Evolutionary conservation across 176 grass and related monocot species (phyloP).

Genomic region (Zoysia japonica): DNA sequence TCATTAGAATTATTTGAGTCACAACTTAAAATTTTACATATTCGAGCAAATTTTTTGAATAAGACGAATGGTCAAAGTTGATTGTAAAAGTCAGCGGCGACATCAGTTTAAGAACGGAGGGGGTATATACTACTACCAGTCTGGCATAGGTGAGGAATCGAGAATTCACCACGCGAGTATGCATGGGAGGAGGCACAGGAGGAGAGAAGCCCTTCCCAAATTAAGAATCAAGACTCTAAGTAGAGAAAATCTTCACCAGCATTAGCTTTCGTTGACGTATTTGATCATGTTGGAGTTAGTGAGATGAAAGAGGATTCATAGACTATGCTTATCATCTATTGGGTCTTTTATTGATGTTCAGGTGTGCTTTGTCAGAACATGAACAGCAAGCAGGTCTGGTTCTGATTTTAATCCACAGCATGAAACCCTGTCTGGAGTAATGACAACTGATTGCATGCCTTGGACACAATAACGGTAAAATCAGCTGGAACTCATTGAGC

Average conservation of each 20-base stretch:
- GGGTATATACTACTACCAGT: too few relatives aligned
- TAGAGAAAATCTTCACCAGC: neutral
- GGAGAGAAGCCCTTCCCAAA: too few relatives aligned
- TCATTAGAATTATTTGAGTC: too few relatives aligned
- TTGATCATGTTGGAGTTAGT: neutral
- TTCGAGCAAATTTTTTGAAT: too few relatives aligned
- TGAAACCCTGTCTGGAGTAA: neutral
- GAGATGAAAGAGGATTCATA: neutral
- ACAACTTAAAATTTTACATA: too few relatives aligned
- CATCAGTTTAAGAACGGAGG: too few relatives aligned
- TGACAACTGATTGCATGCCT: neutral
- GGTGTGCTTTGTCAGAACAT: neutral
- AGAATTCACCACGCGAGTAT: too few relatives aligned
- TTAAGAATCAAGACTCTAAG: neutral
- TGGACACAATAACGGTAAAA: neutral
- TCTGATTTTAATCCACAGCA: constrained; percentile 1
- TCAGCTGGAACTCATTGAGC: neutral
- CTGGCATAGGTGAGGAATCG: neutral
- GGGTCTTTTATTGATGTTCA: neutral
- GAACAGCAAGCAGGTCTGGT: constrained; percentile 5
- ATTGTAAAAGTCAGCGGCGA: neutral
- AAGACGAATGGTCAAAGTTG: too few relatives aligned
- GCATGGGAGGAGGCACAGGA: too few relatives aligned
- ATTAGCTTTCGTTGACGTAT: neutral
- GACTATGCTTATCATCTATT: neutral